Base-by-base conservation (phyloP, 78 protist genomes). In the Dictyostelium brefeldianum region DNA sequence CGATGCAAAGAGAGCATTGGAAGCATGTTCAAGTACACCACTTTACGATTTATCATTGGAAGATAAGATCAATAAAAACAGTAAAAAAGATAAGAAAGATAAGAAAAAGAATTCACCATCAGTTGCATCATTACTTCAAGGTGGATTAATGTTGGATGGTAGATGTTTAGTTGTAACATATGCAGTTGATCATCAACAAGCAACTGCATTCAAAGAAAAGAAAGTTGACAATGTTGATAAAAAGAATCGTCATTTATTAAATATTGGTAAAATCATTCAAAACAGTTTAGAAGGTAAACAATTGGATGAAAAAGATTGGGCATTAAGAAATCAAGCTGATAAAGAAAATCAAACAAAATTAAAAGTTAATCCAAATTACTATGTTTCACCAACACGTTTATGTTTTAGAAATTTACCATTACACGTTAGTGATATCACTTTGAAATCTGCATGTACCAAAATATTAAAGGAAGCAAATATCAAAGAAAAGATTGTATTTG, bases 181-280 rank as follows among this genome's bases (percentile, higher is more conserved):
- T 27, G 93, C 93, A 5, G 93, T 87, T 7, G 93, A 87, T 46
- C 93, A 87, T 50, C 48, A 87, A 59, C 51, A 87, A 36, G 93
- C 93, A 7, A n/a, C 59, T 8, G 65, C 46, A 14, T 54, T 78
- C 83, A 87, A 74, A 62, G 79, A 74, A 11, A 74, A 77, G 31
- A 64, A 70, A 27, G 84, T 77, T 59, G 85, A 51, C 2, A 87
- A 87, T 22, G 65, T 50, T n/a, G 93, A 87, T 62, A 74, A 50
- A 41, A 54, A 64, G 74, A 87, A 87, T 36, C 77, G 43, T 47
- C 51, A 56, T 36, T 7, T 87, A 3, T 62, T 87, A 31, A 10
- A 17, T 5, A 54, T 87, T 87, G 93, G 93, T 27, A 74, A 64
- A 31, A 78, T 87, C 6, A 14, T 87, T 50, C 93, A 25, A 59